These are phyloP conservation scores for Tolypocladium cylindrosporum DNA, from an alignment of 2,329 filamentous ascomycete species.

Conservation along the genomic window DNA sequence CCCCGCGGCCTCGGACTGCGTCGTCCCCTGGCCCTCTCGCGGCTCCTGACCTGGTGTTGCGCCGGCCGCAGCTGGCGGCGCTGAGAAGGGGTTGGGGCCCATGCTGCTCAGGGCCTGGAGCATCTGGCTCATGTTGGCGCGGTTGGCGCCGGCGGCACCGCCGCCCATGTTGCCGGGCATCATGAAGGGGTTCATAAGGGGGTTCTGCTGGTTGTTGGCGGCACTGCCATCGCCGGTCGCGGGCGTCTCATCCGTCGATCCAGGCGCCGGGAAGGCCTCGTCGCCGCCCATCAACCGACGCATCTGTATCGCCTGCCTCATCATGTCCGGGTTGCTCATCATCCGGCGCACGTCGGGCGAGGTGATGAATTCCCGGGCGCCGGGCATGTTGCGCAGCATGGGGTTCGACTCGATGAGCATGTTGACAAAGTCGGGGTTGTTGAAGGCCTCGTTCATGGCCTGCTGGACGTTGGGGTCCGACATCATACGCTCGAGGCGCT, in stretches of 20 bases:
- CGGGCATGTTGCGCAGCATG: conserved; percentile 62
- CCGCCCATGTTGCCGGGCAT: conserved; percentile 13
- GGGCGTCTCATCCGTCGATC: conserved; percentile 78
- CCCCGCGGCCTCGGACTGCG: conserved; percentile 12
- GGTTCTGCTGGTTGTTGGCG: conserved; percentile 28
- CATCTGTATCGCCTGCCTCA: conserved; percentile 76
- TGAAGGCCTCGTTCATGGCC: conserved; percentile 87
- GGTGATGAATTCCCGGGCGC: conserved; percentile 74
- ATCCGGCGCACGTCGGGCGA: conserved; percentile 84
- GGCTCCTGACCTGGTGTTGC: conserved; percentile 15
- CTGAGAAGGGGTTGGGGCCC: conserved; percentile 25
- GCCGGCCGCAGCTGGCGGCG: conserved; percentile 8
- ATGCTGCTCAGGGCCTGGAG: conserved; percentile 16
- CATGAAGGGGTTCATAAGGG: conserved; percentile 28
- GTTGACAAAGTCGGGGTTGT: conserved; percentile 89
- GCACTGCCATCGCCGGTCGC: conserved; percentile 17
- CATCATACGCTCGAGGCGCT: conserved; percentile 75
- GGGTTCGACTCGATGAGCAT: conserved; percentile 92
- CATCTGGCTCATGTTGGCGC: conserved; percentile 15
- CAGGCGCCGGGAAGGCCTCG: conserved; percentile 75
- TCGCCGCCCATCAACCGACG: conserved; percentile 57
- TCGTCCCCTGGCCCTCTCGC: conserved; percentile 10
- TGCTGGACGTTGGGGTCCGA: conserved; percentile 79
- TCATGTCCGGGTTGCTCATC: conserved; percentile 82
- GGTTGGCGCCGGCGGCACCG: conserved; percentile 8